Evolutionary conservation across 2,329 filamentous ascomycete genomes (phyloP).

Genomic region (Colletotrichum siamense): DNA sequence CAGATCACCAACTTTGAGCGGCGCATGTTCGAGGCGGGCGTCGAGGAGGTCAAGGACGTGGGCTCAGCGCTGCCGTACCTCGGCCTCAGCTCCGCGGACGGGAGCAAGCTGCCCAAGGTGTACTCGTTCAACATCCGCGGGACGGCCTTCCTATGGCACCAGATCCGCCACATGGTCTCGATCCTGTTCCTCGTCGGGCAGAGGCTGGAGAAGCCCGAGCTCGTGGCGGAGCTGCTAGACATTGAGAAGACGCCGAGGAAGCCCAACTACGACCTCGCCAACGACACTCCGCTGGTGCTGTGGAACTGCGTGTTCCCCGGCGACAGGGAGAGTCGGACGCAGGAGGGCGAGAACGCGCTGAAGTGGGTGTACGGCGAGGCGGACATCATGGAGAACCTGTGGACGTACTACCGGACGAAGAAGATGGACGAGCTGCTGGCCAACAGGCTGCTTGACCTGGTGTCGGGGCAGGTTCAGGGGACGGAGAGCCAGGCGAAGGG

Average conservation of each 20-base stretch:
- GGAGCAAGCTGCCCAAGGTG: slow-evolving; percentile 61
- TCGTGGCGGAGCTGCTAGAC: slow-evolving; percentile 80
- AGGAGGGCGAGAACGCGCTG: slow-evolving; percentile 59
- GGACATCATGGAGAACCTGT: slow-evolving; percentile 73
- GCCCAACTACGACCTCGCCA: slow-evolving; percentile 89
- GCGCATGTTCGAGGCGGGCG: slow-evolving; percentile 79
- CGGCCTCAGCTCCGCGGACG: slow-evolving; percentile 26
- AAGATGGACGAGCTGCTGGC: slow-evolving; percentile 93
- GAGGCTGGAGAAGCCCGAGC: slow-evolving; percentile 76
- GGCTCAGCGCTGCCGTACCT: slow-evolving; percentile 64
- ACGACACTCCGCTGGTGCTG: slow-evolving; percentile 86
- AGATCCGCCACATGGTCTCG: slow-evolving; percentile 93
- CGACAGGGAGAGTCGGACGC: slow-evolving; percentile 36
- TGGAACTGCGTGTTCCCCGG: slow-evolving; percentile 94
- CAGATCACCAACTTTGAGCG: slow-evolving; percentile 85
- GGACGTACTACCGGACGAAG: slow-evolving; percentile 80
- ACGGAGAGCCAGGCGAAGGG: not conserved
- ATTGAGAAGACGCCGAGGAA: slow-evolving; percentile 72
- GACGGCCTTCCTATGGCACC: slow-evolving; percentile 96
- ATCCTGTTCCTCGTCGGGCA: slow-evolving; percentile 94
- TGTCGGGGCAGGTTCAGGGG: slow-evolving; percentile 41
- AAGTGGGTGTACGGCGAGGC: slow-evolving; percentile 78
- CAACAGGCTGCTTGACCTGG: slow-evolving; percentile 72
- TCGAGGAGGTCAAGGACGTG: slow-evolving; percentile 70
- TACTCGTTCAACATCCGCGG: slow-evolving; percentile 91